These are phyloP conservation scores for Vitis rotundifolia DNA, from an alignment of 164 flowering plant species.

Conservation along the genomic window DNA sequence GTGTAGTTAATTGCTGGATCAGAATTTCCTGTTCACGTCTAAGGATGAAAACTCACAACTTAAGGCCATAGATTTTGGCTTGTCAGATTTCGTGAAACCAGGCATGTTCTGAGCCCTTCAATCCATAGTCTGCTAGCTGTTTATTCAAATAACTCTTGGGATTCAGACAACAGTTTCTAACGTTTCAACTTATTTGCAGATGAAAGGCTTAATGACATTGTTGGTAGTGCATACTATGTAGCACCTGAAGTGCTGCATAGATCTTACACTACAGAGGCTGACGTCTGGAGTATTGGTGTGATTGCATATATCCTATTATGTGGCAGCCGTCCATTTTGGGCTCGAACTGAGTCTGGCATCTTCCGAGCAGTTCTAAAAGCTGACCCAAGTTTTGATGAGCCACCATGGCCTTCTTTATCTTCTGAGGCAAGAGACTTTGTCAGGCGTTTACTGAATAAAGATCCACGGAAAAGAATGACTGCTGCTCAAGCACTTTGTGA, in stretches of 20 bases:
- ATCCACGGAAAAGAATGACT: constrained; percentile 63
- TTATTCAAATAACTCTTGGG: background rate
- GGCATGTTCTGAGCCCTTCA: constrained; percentile 30
- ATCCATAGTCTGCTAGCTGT: background rate
- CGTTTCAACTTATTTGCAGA: constrained; percentile 32
- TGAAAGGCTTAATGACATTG: constrained; percentile 71
- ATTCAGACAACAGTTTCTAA: background rate
- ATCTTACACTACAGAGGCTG: constrained; percentile 56
- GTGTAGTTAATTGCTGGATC: constrained; percentile 29
- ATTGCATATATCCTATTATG: constrained; percentile 58
- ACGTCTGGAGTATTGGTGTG: constrained; percentile 71
- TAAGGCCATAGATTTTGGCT: constrained; percentile 78
- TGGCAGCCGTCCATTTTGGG: constrained; percentile 78
- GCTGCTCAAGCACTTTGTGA: constrained; percentile 68
- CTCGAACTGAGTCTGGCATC: constrained; percentile 70
- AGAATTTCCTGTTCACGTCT: constrained; percentile 64
- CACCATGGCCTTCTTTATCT: constrained; percentile 67
- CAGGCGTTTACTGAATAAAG: constrained; percentile 60
- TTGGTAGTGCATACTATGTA: constrained; percentile 71
- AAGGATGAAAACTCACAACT: constrained; percentile 60
- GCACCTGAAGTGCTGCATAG: constrained; percentile 72
- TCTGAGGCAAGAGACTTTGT: constrained; percentile 64
- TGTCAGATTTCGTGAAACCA: constrained; percentile 79
- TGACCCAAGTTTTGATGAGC: constrained; percentile 65
- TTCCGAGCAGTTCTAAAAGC: constrained; percentile 66